These are phyloP conservation scores for Aspergillus coremiiformis DNA, from an alignment of 495 filamentous ascomycete genomes.

Conservation along the genomic window DNA sequence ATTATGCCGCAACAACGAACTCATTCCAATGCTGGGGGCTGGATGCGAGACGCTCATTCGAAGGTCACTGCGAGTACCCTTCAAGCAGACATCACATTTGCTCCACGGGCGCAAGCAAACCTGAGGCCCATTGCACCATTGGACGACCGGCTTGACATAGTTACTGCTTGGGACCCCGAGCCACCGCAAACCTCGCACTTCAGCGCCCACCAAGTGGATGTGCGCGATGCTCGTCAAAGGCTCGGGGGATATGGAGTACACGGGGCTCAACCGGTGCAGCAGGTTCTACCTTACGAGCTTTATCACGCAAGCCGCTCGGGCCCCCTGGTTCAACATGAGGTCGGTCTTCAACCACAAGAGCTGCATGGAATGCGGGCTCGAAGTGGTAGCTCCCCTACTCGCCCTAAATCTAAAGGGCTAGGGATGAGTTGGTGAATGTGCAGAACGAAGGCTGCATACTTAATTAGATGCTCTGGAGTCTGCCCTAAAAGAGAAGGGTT, in stretches of 20 bases:
- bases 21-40: constrained; percentile 18
- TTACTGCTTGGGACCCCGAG: constrained; percentile 16
- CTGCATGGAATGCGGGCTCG: constrained; percentile 20
- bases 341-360: constrained; percentile 14
- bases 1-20: constrained; percentile 15
- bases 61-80: constrained; percentile 9
- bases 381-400: constrained; percentile 52
- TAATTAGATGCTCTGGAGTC: not conserved
- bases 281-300: constrained; percentile 18
- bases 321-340: constrained; percentile 24
- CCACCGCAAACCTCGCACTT: constrained; percentile 19
- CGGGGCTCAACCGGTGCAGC: constrained; percentile 4
- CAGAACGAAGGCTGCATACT: not conserved
- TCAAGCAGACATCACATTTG: constrained; percentile 21
- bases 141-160: constrained; percentile 17
- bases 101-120: constrained; percentile 1
- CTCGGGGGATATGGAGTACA: constrained; percentile 14
- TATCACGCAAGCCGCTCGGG: constrained; percentile 31
- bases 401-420: constrained; percentile 18
- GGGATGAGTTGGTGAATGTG: constrained; percentile 12
- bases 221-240: constrained; percentile 24
- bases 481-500: too few species aligned
- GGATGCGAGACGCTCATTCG: constrained; percentile 12
- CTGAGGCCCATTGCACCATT: constrained; percentile 15
- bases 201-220: constrained; percentile 27